phyloP scores from a whole-genome alignment of 2,329 filamentous ascomycete genomes.

The Phoma sp. region DNA sequence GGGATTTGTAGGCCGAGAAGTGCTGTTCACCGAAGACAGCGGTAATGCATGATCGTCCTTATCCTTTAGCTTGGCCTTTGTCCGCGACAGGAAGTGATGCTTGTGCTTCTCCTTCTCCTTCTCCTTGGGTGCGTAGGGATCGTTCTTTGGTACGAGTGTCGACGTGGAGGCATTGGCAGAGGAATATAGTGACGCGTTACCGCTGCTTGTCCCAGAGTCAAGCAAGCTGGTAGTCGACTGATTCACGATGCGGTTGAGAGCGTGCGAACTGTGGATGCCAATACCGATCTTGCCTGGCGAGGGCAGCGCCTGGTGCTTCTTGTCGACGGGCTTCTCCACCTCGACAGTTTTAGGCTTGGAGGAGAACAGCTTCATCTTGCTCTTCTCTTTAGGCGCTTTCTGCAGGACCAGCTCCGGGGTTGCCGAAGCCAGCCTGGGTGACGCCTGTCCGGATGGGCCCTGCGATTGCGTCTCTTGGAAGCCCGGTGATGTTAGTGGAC shows the following conservation, averaged over 20 bases:
- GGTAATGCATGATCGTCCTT: slow-evolving; percentile 74
- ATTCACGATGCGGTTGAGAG: slow-evolving; percentile 67
- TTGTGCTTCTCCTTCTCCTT: slow-evolving; percentile 75
- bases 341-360: slow-evolving; percentile 74
- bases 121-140: slow-evolving; percentile 39
- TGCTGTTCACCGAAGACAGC: slow-evolving; percentile 76
- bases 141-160: slow-evolving; percentile 69
- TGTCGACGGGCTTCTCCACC: slow-evolving; percentile 65
- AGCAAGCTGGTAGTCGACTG: slow-evolving; percentile 72
- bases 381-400: slow-evolving; percentile 69
- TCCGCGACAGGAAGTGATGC: slow-evolving; percentile 78
- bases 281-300: slow-evolving; percentile 71
- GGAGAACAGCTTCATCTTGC: slow-evolving; percentile 82
- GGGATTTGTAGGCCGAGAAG: slow-evolving; percentile 76
- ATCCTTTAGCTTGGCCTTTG: slow-evolving; percentile 76
- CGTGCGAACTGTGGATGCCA: slow-evolving; percentile 67
- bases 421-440: slow-evolving; percentile 39
- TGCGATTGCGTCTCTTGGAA: slow-evolving; percentile 30
- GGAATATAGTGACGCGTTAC: slow-evolving; percentile 70
- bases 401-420: slow-evolving; percentile 59
- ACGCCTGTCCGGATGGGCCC: slow-evolving; percentile 31
- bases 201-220: slow-evolving; percentile 63
- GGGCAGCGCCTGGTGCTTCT: slow-evolving; percentile 69
- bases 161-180: slow-evolving; percentile 78
- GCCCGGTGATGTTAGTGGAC: slow-evolving; percentile 55